Conservation (phyloP, 2,329 filamentous ascomycete genomes). For the Phialophora tarda region DNA sequence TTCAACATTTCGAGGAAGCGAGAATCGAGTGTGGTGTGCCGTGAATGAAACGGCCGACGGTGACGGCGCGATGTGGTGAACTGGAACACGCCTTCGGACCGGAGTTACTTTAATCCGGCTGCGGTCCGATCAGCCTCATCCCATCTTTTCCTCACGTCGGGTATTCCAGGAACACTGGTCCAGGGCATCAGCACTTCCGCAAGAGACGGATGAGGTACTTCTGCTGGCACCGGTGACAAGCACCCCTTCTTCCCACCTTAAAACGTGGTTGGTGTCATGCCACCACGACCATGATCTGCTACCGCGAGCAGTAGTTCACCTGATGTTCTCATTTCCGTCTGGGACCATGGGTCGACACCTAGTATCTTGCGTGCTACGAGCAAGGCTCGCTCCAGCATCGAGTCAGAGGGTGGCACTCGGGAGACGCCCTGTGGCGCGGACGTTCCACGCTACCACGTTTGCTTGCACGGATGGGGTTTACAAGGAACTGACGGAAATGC, state of each 20-base stretch:
- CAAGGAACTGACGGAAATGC: conserved; percentile 62
- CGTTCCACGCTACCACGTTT: conserved; percentile 28
- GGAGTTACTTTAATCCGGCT: not conserved
- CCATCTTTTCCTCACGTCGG: not conserved
- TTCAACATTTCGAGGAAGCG: conserved; percentile 16
- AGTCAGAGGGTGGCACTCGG: not conserved
- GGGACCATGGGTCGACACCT: conserved; percentile 18
- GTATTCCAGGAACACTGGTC: conserved; percentile 1
- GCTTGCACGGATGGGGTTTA: conserved; percentile 64
- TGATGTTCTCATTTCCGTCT: not conserved
- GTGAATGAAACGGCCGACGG: not conserved
- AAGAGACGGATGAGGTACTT: not conserved
- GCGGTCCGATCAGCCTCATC: conserved; percentile 1
- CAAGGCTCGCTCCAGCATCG: not conserved
- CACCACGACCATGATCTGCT: not conserved
- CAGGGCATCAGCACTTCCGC: not conserved
- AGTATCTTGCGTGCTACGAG: conserved; percentile 11
- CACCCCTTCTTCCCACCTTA: not conserved
- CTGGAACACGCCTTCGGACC: not conserved
- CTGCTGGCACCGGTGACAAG: not conserved
- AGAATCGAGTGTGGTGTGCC: not conserved
- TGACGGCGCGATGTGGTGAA: not conserved
- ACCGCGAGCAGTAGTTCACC: not conserved
- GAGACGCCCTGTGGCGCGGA: not conserved
- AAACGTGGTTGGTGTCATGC: not conserved